Evolutionary conservation across 306 rosid genomes (phyloP).

Genomic region (Purshia tridentata): DNA sequence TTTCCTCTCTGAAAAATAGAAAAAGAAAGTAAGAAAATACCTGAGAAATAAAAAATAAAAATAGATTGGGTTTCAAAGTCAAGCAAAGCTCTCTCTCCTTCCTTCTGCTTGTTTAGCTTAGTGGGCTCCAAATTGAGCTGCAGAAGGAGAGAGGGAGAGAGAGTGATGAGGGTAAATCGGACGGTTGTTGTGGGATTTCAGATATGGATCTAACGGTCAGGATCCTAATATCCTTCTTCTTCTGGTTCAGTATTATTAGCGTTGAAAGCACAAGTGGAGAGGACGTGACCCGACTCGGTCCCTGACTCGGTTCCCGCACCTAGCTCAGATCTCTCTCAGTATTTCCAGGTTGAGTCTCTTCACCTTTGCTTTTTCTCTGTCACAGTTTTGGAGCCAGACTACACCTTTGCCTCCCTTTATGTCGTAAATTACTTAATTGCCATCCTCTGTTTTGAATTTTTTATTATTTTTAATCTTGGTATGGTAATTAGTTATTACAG

Average conservation of each 20-base stretch:
- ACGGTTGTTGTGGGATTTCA: constrained; percentile 39
- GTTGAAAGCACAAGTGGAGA: constrained; percentile 43
- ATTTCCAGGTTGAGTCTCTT: constrained; percentile 29
- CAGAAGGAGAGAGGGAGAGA: constrained; percentile 12
- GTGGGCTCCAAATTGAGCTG: constrained; percentile 36
- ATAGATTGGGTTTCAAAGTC: constrained; percentile 2
- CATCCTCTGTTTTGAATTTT: constrained; percentile 13
- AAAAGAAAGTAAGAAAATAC: constrained; percentile 45
- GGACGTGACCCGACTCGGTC: constrained; percentile 37
- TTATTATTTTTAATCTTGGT: background rate
- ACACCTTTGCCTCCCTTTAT: constrained; percentile 5
- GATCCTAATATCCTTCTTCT: constrained; percentile 27
- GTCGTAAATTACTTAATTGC: constrained; percentile 23
- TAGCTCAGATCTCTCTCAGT: constrained; percentile 33
- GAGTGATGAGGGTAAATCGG: constrained; percentile 31
- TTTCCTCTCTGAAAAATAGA: background rate
- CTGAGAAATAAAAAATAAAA: constrained; percentile 17
- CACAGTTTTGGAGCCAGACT: constrained; percentile 27
- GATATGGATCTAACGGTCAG: constrained; percentile 61
- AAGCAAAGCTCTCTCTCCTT: constrained; percentile 14
- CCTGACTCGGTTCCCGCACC: constrained; percentile 25
- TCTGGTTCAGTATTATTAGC: constrained; percentile 33
- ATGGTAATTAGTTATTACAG: background rate
- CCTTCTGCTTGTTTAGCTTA: constrained; percentile 1
- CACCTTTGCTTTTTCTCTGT: constrained; percentile 37